These are phyloP conservation scores for Nakazawaea sp. DNA, from an alignment of 805 yeast species.

Conservation along the genomic window DNA sequence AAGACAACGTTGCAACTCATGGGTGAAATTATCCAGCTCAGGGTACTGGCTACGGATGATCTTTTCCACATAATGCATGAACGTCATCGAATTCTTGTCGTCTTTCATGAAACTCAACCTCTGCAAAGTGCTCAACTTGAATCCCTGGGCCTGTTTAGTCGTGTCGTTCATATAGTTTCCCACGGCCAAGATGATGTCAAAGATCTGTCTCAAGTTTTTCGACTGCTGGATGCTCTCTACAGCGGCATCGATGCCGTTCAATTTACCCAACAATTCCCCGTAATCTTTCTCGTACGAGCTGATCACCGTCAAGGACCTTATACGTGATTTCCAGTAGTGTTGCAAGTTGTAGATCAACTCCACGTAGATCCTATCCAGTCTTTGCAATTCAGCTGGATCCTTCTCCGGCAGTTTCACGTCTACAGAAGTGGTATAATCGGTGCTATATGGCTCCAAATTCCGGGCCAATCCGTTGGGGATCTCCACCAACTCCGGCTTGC, in stretches of 20 bases:
- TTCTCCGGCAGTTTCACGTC: constrained; percentile 36
- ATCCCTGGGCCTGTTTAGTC: constrained; percentile 63
- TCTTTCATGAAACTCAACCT: constrained; percentile 69
- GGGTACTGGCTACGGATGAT: constrained; percentile 61
- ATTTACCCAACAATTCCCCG: constrained; percentile 48
- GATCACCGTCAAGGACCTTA: constrained; percentile 51
- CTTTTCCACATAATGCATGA: constrained; percentile 70
- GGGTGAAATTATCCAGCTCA: constrained; percentile 51
- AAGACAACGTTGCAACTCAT: constrained; percentile 46
- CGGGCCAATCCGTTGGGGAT: constrained; percentile 49
- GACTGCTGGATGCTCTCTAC: constrained; percentile 48
- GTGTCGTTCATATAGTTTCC: constrained; percentile 79
- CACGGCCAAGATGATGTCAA: constrained; percentile 61
- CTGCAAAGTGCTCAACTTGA: constrained; percentile 61
- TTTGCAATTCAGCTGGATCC: constrained; percentile 50
- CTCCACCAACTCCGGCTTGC: constrained; percentile 57
- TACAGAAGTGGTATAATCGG: constrained; percentile 31
- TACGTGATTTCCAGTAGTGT: constrained; percentile 66
- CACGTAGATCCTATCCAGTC: constrained; percentile 65
- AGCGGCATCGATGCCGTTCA: constrained; percentile 54
- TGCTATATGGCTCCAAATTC: constrained; percentile 58
- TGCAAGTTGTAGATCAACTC: constrained; percentile 63
- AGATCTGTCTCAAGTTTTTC: constrained; percentile 44
- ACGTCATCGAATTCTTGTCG: constrained; percentile 59
- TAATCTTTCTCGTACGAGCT: constrained; percentile 60